Evolutionary conservation across 1,139 yeast genomes (phyloP).

Genomic region (Debaryomycetaceae sp.): DNA sequence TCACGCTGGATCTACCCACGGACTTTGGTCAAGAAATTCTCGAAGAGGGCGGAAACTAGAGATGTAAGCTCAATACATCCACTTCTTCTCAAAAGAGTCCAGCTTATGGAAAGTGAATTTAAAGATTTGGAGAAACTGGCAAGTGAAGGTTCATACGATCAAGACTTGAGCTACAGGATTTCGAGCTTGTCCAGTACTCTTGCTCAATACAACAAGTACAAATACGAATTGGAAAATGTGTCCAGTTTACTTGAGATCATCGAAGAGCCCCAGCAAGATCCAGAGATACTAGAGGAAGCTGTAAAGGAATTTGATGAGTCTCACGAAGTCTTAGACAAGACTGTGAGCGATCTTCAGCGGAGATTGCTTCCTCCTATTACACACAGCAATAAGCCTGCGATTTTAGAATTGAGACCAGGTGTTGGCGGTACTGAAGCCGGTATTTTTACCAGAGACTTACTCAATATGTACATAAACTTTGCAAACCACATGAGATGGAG

Average conservation of each 20-base stretch:
- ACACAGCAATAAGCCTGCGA: constrained; percentile 73
- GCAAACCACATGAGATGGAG: constrained; percentile 70
- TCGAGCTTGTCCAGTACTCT: constrained; percentile 54
- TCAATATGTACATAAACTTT: constrained; percentile 76
- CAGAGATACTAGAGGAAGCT: constrained; percentile 28
- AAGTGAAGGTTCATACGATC: constrained; percentile 48
- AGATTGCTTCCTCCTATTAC: constrained; percentile 73
- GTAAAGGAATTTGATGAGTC: constrained; percentile 20
- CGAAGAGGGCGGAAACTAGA: constrained; percentile 3
- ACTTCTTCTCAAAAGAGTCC: constrained; percentile 60
- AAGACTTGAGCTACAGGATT: constrained; percentile 53
- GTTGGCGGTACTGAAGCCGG: constrained; percentile 96
- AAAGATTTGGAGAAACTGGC: constrained; percentile 45
- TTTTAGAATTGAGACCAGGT: constrained; percentile 88
- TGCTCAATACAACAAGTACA: constrained; percentile 49
- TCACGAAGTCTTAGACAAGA: constrained; percentile 31
- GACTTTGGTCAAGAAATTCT: background rate
- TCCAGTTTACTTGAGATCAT: constrained; percentile 35
- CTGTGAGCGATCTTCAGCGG: constrained; percentile 46
- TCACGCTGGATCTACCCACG: background rate
- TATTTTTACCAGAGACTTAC: constrained; percentile 74
- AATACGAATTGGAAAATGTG: constrained; percentile 29
- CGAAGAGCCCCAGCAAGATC: constrained; percentile 25
- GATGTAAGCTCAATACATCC: constrained; percentile 47
- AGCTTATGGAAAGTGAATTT: constrained; percentile 48